A percentile compares a stretch with the other conserved stretches of the same genome.
Evolutionary conservation across 768 basidiomycete species (phyloP).

Genomic region (Pholiota microspora): DNA sequence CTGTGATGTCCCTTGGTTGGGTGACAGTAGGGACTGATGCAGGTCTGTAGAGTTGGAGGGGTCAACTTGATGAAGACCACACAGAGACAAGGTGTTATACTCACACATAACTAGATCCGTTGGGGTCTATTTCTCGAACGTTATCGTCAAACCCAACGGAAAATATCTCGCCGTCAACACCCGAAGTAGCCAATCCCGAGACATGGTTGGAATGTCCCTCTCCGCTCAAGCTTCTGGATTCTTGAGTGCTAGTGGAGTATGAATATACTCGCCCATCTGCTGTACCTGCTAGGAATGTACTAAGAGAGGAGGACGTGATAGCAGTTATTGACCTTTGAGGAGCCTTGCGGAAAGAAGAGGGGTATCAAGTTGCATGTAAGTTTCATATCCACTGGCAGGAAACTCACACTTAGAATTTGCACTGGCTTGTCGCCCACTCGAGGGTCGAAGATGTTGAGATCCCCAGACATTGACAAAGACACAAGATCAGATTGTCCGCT

Average conservation of each 20-base stretch:
- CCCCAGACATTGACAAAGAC: constrained; percentile 81
- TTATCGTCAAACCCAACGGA: constrained; percentile 82
- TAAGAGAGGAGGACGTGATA: constrained; percentile 36
- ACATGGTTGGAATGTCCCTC: constrained; percentile 71
- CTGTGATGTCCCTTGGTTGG: constrained; percentile 69
- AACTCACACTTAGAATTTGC: constrained; percentile 57
- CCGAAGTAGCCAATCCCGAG: constrained; percentile 51
- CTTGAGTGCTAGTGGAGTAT: constrained; percentile 50
- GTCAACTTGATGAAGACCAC: too few species aligned
- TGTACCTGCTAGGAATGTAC: constrained; percentile 80
- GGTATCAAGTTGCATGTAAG: neutral
- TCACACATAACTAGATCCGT: constrained; percentile 46
- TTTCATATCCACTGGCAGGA: neutral
- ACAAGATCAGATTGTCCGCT: constrained; percentile 66
- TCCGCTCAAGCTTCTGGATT: constrained; percentile 51
- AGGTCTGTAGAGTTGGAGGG: constrained; percentile 35
- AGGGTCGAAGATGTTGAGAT: constrained; percentile 80
- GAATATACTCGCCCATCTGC: constrained; percentile 75
- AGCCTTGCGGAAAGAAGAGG: constrained; percentile 46
- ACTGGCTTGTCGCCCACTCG: constrained; percentile 60
- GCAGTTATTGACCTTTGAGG: constrained; percentile 82
- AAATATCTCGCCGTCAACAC: constrained; percentile 50
- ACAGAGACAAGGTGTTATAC: constrained; percentile 20
- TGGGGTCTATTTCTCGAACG: constrained; percentile 60
- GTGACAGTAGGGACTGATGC: constrained; percentile 50